Conservation (phyloP, 2,329 filamentous ascomycete species). For the Aspergillus glaucus region DNA sequence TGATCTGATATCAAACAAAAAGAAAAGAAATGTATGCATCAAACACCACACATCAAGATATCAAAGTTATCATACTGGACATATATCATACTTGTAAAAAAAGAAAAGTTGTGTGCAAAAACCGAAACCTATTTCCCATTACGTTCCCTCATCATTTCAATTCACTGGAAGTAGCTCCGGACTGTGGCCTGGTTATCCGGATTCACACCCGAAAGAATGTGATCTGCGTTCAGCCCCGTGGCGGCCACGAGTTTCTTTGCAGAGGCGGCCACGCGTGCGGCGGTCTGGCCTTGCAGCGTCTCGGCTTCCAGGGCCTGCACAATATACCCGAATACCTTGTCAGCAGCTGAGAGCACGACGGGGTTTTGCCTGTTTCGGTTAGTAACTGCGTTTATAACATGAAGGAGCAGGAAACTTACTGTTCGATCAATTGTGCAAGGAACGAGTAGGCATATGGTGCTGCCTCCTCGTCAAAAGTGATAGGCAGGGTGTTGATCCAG, state of each 20-base stretch:
- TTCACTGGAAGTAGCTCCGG: constrained; percentile 67
- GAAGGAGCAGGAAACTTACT: constrained; percentile 58
- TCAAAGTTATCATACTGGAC: not conserved
- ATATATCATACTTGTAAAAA: constrained; percentile 4
- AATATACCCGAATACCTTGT: constrained; percentile 77
- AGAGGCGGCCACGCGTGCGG: constrained; percentile 66
- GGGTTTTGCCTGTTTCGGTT: constrained; percentile 66
- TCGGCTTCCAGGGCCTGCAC: constrained; percentile 86
- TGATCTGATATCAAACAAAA: constrained; percentile 8
- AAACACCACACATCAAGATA: not conserved
- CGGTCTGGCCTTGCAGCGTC: constrained; percentile 78
- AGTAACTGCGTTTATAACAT: not conserved
- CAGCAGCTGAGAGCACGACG: constrained; percentile 67
- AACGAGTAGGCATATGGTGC: constrained; percentile 95
- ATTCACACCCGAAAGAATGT: constrained; percentile 67
- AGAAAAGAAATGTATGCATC: not conserved
- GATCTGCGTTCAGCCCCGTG: constrained; percentile 68
- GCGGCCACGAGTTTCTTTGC: constrained; percentile 71
- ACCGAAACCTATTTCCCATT: too few species aligned
- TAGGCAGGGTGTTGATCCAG: constrained; percentile 87
- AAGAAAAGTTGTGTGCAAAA: constrained; percentile 2
- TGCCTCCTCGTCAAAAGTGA: constrained; percentile 93
- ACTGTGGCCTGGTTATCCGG: constrained; percentile 76
- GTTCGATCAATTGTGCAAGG: constrained; percentile 81
- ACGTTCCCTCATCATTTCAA: not conserved